Evolutionary conservation across 139 green algal species (phyloP).

Genomic region (Chlamydomonas asymmetrica): DNA sequence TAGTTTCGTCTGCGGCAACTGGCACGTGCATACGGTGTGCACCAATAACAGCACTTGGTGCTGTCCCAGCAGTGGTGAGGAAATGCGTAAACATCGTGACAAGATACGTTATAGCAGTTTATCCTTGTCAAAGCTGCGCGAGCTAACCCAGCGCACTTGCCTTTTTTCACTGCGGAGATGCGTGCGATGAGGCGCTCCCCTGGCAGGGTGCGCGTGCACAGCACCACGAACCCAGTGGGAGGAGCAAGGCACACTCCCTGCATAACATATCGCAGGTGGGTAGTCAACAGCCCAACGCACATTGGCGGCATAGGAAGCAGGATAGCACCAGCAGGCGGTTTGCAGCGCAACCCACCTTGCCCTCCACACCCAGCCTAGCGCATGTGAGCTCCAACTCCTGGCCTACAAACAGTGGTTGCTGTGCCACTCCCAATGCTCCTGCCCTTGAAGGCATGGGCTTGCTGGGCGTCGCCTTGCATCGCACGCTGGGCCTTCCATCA

Average conservation of each 20-base stretch:
- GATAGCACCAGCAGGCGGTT: not conserved
- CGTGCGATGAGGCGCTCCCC: conserved; percentile 66
- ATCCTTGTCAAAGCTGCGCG: not conserved
- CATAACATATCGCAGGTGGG: not conserved
- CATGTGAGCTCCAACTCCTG: conserved; percentile 50
- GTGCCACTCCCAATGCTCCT: too few relatives aligned
- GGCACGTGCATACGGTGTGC: not conserved
- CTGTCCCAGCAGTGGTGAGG: not conserved
- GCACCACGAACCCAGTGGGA: conserved; percentile 58
- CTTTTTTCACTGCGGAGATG: conserved; percentile 40
- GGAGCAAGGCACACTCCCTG: conserved; percentile 65
- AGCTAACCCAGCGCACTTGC: not conserved
- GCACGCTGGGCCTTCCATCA: too few relatives aligned
- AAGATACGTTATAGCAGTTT: not conserved
- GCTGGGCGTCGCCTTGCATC: too few relatives aligned
- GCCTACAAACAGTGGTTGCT: conserved; percentile 13
- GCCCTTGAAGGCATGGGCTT: too few relatives aligned
- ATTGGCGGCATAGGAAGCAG: not conserved
- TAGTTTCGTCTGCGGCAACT: not conserved
- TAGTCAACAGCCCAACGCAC: not conserved
- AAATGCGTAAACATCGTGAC: not conserved
- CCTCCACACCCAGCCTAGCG: conserved; percentile 48
- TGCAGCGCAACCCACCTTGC: conserved; percentile 22
- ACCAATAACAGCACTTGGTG: not conserved
- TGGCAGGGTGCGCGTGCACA: conserved; percentile 70